Percentiles rank a stretch among this genome's conserved stretches.
These are phyloP conservation scores for Populus hybrid DNA, from an alignment of 441 rosid species.

Conservation along the genomic window DNA sequence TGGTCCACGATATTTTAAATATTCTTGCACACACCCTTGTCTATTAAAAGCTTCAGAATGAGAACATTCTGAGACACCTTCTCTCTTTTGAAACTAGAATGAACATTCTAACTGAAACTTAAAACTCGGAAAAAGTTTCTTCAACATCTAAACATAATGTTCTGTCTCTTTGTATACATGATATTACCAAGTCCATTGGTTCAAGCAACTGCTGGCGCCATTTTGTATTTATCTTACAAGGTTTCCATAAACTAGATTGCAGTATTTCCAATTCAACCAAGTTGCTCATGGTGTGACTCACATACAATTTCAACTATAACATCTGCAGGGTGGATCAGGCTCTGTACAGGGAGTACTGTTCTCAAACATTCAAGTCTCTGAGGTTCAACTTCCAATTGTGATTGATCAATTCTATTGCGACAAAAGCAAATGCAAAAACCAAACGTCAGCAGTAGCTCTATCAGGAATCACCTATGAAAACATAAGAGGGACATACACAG, in stretches of 20 bases:
- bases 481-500: slow-evolving; percentile 87
- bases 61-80: background rate
- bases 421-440: slow-evolving; percentile 67
- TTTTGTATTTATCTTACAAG: background rate
- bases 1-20: background rate
- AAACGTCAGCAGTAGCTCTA: slow-evolving; percentile 82
- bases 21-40: background rate
- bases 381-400: slow-evolving; percentile 86
- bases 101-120: background rate
- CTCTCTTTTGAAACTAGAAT: background rate
- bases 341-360: slow-evolving; percentile 76
- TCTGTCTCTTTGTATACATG: background rate
- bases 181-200: background rate
- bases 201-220: background rate
- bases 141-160: background rate
- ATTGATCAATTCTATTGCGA: slow-evolving; percentile 96
- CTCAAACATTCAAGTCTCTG: slow-evolving; percentile 88
- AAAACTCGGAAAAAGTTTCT: background rate
- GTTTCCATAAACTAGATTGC: background rate
- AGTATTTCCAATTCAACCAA: slow-evolving; percentile 4
- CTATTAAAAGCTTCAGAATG: background rate
- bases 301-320: slow-evolving; percentile 15
- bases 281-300: slow-evolving; percentile 6
- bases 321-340: slow-evolving; percentile 88
- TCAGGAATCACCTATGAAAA: slow-evolving; percentile 79